These are phyloP conservation scores for Viola pubescens DNA, from an alignment of 441 rosid species.

Conservation along the genomic window DNA sequence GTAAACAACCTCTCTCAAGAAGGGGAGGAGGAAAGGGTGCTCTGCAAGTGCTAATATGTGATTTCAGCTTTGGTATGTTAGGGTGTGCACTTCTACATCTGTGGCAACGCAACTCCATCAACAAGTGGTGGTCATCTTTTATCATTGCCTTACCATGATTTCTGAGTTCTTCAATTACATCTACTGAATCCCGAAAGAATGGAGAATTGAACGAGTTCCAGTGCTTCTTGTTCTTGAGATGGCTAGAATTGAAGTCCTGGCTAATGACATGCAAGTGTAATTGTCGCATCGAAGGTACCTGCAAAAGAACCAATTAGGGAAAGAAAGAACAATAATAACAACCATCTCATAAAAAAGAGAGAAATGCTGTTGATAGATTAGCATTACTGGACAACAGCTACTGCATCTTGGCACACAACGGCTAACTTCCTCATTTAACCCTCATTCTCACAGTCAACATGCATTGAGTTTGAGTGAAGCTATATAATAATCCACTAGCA, in stretches of 20 bases:
- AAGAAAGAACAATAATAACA: slow-evolving; percentile 1
- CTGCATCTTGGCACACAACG: not conserved
- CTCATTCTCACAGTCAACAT: not conserved
- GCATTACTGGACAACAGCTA: too few relatives aligned
- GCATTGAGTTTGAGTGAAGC: not conserved
- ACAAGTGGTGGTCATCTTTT: slow-evolving; percentile 37
- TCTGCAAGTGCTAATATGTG: slow-evolving; percentile 49
- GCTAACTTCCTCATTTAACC: slow-evolving; percentile 1
- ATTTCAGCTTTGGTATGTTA: slow-evolving; percentile 69
- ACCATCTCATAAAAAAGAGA: too few relatives aligned
- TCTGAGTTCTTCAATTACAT: slow-evolving; percentile 64
- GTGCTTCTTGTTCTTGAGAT: slow-evolving; percentile 82
- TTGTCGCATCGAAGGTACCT: slow-evolving; percentile 86
- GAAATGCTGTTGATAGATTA: too few relatives aligned
- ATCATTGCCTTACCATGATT: slow-evolving; percentile 46
- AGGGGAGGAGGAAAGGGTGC: slow-evolving; percentile 44
- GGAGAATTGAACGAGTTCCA: slow-evolving; percentile 85
- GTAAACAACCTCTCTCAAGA: slow-evolving; percentile 40
- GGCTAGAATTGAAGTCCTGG: slow-evolving; percentile 77
- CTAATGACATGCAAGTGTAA: slow-evolving; percentile 92
- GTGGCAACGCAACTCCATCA: slow-evolving; percentile 75
- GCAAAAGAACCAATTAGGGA: slow-evolving; percentile 11
- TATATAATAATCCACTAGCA: not conserved
- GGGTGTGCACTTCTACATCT: slow-evolving; percentile 87
- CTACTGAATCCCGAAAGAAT: slow-evolving; percentile 75